A percentile compares a stretch with the other conserved stretches of the same genome.
These are phyloP conservation scores for Plasmopara viticola DNA, from an alignment of 352 stramenopile species.

Conservation along the genomic window DNA sequence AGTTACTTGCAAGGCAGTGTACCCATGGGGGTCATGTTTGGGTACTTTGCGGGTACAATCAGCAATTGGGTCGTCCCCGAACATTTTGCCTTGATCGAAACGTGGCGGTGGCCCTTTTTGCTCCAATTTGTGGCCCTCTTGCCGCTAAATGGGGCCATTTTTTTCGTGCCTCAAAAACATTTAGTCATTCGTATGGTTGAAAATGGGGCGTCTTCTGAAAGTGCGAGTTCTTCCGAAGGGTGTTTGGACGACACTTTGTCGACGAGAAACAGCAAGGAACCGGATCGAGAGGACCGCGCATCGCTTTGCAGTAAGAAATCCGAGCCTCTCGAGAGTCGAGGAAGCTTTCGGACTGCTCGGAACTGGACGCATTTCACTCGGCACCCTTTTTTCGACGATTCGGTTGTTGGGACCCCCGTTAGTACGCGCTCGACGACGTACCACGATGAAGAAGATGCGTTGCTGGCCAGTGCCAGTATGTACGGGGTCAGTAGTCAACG, in stretches of 20 bases:
- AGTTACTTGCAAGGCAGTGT: slow-evolving; percentile 79
- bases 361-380: slow-evolving; percentile 16
- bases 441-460: slow-evolving; percentile 69
- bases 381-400: slow-evolving; percentile 40
- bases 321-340: slow-evolving; percentile 23
- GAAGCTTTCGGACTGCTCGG: slow-evolving; percentile 20
- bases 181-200: slow-evolving; percentile 59
- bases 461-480: slow-evolving; percentile 67
- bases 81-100: slow-evolving; percentile 55
- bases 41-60: slow-evolving; percentile 76
- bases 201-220: slow-evolving; percentile 31
- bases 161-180: slow-evolving; percentile 77
- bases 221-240: slow-evolving; percentile 37
- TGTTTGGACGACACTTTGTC: slow-evolving; percentile 37
- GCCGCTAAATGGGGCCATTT: slow-evolving; percentile 70
- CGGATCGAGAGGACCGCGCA: background rate
- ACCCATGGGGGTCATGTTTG: slow-evolving; percentile 81
- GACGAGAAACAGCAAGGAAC: slow-evolving; percentile 8
- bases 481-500: slow-evolving; percentile 60
- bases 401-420: slow-evolving; percentile 38
- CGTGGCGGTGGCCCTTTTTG: slow-evolving; percentile 81
- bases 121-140: slow-evolving; percentile 72
- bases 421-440: slow-evolving; percentile 47
- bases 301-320: slow-evolving; percentile 6
- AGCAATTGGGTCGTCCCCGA: slow-evolving; percentile 76